Evolutionary conservation across 106 monocot species (phyloP), one percentile per base, ranked within the genome.

Genomic region (Allium fistulosum): DNA sequence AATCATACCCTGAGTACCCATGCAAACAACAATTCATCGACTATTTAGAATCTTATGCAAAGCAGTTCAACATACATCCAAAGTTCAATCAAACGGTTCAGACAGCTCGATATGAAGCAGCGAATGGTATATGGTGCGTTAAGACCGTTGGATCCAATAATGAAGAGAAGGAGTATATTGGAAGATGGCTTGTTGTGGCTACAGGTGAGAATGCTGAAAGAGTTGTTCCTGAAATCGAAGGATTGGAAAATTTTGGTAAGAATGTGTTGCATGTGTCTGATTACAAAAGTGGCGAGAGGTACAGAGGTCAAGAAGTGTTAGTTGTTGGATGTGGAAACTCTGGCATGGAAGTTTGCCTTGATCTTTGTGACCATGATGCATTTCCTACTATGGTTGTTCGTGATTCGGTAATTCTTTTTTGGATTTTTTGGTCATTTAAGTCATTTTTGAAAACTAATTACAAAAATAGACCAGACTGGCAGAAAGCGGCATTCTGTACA

Each of bases 151-250:
- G 37, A 37, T 37, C 37, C 4, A 5, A 37, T 37, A 37, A 68
- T 28, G 48, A 13, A 14, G 67, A 67, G 22, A 26, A 11, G 37
- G 79, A 82, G 61, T 86, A 76, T 51, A 4, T 71, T 4, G 75
- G 69, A n/a, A 70, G 79, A 56, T 90, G 87, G 90, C 74, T 94
- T 17, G 75, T 94, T 14, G 94, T 80, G 37, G 94, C 94, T 2
- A 90, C 94, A 4, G 94, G 94, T 26, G 94, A 94, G 82, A 94
- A 94, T 82, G 94, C 94, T 2, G 94, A 94, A 71, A 73, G 64
- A 6, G 87, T 82, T 11, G 71, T 76, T 51, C 94, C 94, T 4
- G 76, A 76, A 18, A 87, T 94, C 55, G 75, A 82, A 9, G 90
- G 94, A 0, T 51, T 85, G 15, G 53, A 14, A 10, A 73, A 61